Base-by-base conservation (phyloP, 257 asterid genomes). In the Coffea canephora region DNA sequence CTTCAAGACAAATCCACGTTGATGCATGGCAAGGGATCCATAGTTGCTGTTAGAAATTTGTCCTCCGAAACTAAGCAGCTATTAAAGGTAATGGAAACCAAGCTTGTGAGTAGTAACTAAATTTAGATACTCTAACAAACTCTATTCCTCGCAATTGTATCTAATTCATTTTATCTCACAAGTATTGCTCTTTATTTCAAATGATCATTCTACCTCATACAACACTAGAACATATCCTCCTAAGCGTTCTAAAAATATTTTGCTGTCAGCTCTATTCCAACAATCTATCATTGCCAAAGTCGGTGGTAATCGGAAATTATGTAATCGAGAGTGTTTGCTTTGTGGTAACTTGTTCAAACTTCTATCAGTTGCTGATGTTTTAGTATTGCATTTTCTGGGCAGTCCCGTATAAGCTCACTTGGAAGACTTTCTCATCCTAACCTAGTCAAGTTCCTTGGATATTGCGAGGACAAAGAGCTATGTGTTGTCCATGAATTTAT, bases 401-500 rank as follows among this genome's bases (percentile, higher is more conserved):
- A 94, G 97, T 89, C 92, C 57, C 95, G 91, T 83, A 90, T 91
- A 69, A 80, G 88, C 82, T 88, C 91, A 82, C 95, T 94, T 36
- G 43, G 43, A 39, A 39, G 43, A 3, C 43, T 39, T 39, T 39
- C 43, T 39, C 43, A 39, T 39, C 43, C 95, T 1, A 89, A 94
- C 82, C 91, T 92, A 52, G 95, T 91, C 77, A 90, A 85, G 91
- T 87, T 94, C 73, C 67, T 92, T 84, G 97, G 97, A 67, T 90
- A 92, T 79, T 85, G 96, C 64, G 96, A 91, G 82, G 97, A 87
- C 12, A 4, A 82, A 46, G 95, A 92, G 88, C 86, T 94, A 18
- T 86, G 90, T 62, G 93, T 94, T 57, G 92, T 92, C 62, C 89
- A 94, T 25, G 97, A 94, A 76, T 94, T 88, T 86, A 87, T 91